Conservation (phyloP, 768 basidiomycete genomes). For the Suillus subalutaceus region DNA sequence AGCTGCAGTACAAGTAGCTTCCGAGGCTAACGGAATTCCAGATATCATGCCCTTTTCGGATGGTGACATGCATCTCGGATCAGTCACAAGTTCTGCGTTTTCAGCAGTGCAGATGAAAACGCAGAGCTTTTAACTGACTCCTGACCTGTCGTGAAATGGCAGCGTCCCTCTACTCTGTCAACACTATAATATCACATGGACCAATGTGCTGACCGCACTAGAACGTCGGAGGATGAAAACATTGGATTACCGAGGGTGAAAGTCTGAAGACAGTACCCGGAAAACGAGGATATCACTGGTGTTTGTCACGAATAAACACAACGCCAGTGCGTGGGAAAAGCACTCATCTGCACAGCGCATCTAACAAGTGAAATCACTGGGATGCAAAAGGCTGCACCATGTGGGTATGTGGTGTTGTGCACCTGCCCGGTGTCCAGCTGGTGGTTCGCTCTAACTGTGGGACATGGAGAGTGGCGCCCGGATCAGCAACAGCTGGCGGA, state of each 20-base stretch:
- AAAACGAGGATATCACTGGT: not conserved
- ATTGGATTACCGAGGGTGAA: not conserved
- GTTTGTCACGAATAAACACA: not conserved
- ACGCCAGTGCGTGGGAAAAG: not conserved
- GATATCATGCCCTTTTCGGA: not conserved
- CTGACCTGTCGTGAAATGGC: not conserved
- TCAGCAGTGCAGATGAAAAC: not conserved
- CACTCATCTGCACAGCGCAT: not conserved
- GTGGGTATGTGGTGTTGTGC: not conserved
- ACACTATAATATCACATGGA: not conserved
- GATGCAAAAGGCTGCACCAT: not conserved
- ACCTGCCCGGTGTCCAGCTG: not conserved
- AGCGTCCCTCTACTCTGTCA: not conserved
- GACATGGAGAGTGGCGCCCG: not conserved
- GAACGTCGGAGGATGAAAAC: not conserved
- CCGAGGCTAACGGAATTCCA: not conserved
- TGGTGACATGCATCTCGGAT: not conserved
- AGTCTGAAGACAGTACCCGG: not conserved
- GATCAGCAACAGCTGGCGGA: not conserved
- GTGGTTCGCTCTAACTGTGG: not conserved
- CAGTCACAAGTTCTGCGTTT: not conserved
- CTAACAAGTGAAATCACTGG: not conserved
- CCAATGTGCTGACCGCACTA: not conserved
- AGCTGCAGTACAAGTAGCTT: not conserved
- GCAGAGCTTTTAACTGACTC: not conserved